Evolutionary conservation across 805 yeast species (phyloP).

Genomic region (Candida caryicola): DNA sequence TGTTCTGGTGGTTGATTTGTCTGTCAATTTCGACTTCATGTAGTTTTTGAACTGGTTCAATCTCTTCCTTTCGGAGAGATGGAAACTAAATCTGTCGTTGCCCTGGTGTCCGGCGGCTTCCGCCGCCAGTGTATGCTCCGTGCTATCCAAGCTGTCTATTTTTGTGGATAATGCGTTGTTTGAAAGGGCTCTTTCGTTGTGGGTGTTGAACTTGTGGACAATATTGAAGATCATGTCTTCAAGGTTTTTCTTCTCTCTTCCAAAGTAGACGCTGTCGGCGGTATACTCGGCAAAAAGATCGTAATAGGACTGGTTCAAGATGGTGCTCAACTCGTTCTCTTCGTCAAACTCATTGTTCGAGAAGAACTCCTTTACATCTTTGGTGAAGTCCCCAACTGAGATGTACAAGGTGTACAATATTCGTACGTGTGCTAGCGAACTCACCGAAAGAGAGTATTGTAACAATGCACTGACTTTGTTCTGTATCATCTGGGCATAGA

Average conservation of each 20-base stretch:
- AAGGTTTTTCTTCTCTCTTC: slow-evolving; percentile 64
- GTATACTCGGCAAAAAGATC: slow-evolving; percentile 72
- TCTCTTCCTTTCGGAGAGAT: slow-evolving; percentile 41
- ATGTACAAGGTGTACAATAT: slow-evolving; percentile 66
- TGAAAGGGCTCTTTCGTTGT: slow-evolving; percentile 34
- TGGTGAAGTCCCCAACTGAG: slow-evolving; percentile 56
- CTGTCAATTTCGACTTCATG: slow-evolving; percentile 47
- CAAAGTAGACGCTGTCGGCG: slow-evolving; percentile 66
- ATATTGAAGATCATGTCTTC: slow-evolving; percentile 49
- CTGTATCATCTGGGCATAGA: slow-evolving; percentile 69
- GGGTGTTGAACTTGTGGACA: slow-evolving; percentile 43
- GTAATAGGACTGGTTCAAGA: slow-evolving; percentile 69
- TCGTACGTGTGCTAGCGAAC: slow-evolving; percentile 73
- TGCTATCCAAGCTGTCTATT: slow-evolving; percentile 33
- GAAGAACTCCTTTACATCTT: slow-evolving; percentile 62
- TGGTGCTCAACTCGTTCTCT: slow-evolving; percentile 42
- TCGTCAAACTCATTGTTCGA: slow-evolving; percentile 44
- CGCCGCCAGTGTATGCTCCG: slow-evolving; percentile 17
- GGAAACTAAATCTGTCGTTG: slow-evolving; percentile 28
- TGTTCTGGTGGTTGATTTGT: slow-evolving; percentile 13
- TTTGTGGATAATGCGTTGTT: slow-evolving; percentile 35
- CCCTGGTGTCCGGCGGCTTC: slow-evolving; percentile 11
- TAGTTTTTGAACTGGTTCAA: slow-evolving; percentile 54
- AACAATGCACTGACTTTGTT: slow-evolving; percentile 56
- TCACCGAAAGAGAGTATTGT: slow-evolving; percentile 58